These are phyloP conservation scores for Theobroma cacao DNA, from an alignment of 345 rosid species.

Conservation along the genomic window DNA sequence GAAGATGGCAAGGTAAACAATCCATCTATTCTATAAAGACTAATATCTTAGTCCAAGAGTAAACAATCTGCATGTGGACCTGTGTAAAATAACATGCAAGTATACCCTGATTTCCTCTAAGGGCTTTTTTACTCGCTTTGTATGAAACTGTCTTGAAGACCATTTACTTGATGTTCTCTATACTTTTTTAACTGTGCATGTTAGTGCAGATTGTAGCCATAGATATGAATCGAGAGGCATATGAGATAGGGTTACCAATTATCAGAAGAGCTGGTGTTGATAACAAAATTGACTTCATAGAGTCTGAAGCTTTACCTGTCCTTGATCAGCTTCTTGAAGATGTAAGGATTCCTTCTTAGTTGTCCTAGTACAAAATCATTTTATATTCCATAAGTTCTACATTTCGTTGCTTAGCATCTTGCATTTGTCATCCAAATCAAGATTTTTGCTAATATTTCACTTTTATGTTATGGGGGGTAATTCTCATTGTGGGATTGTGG, in stretches of 20 bases:
- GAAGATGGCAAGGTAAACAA: conserved; percentile 55
- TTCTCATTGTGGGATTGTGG: not conserved
- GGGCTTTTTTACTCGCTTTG: not conserved
- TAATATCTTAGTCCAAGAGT: not conserved
- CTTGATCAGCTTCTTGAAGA: conserved; percentile 40
- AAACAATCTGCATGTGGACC: not conserved
- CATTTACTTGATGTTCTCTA: not conserved
- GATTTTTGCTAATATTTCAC: not conserved
- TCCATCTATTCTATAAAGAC: not conserved
- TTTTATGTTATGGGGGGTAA: conserved; percentile 8
- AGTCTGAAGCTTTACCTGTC: conserved; percentile 41
- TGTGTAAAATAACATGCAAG: not conserved
- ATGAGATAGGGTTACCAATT: conserved; percentile 52
- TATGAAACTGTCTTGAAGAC: not conserved
- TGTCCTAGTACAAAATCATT: not conserved
- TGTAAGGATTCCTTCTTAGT: conserved; percentile 19
- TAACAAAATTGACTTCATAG: conserved; percentile 53
- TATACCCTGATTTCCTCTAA: not conserved
- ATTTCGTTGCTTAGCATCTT: not conserved
- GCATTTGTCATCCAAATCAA: not conserved
- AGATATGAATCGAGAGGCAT: conserved; percentile 37
- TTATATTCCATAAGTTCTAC: not conserved
- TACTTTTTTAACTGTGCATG: not conserved
- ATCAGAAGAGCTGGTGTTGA: conserved; percentile 58
- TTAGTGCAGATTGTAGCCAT: conserved; percentile 46